Base-by-base conservation (phyloP, 2,329 filamentous ascomycete genomes). In the Xylariaceae sp. region DNA sequence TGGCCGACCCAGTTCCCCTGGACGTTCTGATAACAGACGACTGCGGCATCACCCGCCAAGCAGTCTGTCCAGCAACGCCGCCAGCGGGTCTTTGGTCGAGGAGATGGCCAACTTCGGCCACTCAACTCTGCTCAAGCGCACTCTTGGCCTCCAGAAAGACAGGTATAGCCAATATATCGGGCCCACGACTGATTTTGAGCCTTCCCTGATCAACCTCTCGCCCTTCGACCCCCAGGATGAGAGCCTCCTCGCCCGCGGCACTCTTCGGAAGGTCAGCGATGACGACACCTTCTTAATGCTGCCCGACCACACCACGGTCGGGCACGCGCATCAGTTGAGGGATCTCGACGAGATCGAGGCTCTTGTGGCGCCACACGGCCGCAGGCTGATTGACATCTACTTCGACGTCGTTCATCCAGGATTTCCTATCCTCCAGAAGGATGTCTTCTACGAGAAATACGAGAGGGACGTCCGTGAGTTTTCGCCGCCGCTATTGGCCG, bases 131-230 rank as follows among this genome's bases (percentile, higher is more conserved):
- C 65, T 83, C 37, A 80, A 79, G 57, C 71, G 77, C 53, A 82
- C 79, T 12, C 65, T 92, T 37, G 85, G 85, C 39, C 69, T 92
- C 45, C 84, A 90, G 55, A 67, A 75, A 51, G 80, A 86, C 57
- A 77, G 83, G 40, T 87, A 83, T 57, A 87, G 83, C 61, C 82
- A 86, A 59, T 86, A 90, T 53, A 85, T 92, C 47, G 85, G 85
- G 17, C 76, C 82, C 37, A 90, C 83, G 32, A 88, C 84, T 32
- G 83, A 88, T 49, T 86, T 89, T 53, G 85, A 92, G 55, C 82
- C 83, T 12, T 80, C 80, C n/a, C 68, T 92, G 35, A 85, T 90
- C 59, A 83, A 85, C 48, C 69, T 90, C 15, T 88, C 83, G 15
- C 71, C 78, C 5, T 89, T 89, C 57, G 83, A 90, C 59, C 80